These are phyloP conservation scores for Beauveria brongniartii DNA, from an alignment of 2,329 filamentous ascomycete genomes.

Conservation along the genomic window DNA sequence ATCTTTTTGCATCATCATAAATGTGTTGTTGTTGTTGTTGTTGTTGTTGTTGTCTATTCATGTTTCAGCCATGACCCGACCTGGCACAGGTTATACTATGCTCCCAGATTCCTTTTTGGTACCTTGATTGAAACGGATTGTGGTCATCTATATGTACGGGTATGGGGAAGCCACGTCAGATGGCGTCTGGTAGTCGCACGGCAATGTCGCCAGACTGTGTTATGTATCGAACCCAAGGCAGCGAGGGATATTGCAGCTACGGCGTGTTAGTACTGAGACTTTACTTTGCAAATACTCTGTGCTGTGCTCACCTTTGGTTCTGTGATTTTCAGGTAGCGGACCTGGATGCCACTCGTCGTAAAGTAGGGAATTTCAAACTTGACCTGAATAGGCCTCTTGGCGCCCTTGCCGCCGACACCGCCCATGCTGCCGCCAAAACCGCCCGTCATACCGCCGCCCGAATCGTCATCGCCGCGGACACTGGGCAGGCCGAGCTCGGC, in stretches of 20 bases:
- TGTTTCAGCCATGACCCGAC: neutral
- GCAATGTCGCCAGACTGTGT: conserved; percentile 97
- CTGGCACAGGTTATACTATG: neutral
- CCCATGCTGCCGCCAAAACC: conserved; percentile 97
- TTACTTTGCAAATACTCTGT: neutral
- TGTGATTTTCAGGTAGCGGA: conserved; percentile 97
- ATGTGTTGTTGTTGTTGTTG: neutral
- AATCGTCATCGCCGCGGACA: conserved; percentile 90
- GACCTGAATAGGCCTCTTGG: conserved; percentile 92
- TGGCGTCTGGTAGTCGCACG: conserved; percentile 84
- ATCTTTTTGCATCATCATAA: neutral
- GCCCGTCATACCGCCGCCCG: conserved; percentile 94
- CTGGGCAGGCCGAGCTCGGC: conserved; percentile 91
- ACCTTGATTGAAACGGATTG: neutral
- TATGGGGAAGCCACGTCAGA: conserved; percentile 36
- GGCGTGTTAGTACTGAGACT: conserved; percentile 1
- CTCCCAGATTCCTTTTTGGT: neutral
- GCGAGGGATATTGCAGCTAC: conserved; percentile 92
- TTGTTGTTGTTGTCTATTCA: neutral
- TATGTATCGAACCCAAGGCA: conserved; percentile 98
- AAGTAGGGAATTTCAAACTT: conserved; percentile 99
- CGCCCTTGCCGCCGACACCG: conserved; percentile 74
- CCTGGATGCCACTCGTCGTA: conserved; percentile 98
- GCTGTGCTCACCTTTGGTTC: conserved; percentile 75
- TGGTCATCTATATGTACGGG: neutral